phyloP scores from a whole-genome alignment of 345 rosid species.

The Eucalyptus sp. region DNA sequence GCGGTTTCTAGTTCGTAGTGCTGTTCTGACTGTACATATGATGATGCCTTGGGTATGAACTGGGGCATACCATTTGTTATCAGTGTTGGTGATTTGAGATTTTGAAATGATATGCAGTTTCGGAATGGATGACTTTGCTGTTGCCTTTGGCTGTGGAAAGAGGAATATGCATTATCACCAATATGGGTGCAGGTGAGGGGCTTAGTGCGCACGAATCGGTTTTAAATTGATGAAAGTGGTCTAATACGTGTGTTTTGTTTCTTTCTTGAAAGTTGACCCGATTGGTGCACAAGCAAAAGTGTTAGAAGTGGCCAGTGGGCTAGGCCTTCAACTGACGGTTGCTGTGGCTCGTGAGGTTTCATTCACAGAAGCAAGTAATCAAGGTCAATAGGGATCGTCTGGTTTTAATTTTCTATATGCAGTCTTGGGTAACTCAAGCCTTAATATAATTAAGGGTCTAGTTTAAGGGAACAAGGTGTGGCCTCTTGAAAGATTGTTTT shows the following conservation, averaged over 20 bases:
- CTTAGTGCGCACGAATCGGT: not conserved
- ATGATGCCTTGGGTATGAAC: not conserved
- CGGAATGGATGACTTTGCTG: conserved; percentile 77
- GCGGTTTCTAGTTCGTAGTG: not conserved
- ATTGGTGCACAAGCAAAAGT: conserved; percentile 66
- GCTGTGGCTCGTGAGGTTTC: conserved; percentile 70
- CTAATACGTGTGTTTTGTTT: not conserved
- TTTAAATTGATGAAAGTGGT: not conserved
- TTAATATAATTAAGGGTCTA: not conserved
- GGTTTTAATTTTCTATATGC: not conserved
- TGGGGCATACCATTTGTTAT: not conserved
- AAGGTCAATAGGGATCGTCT: not conserved
- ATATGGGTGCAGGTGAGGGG: conserved; percentile 88
- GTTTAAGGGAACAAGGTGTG: not conserved
- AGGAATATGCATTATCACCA: conserved; percentile 68
- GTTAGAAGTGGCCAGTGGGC: conserved; percentile 44
- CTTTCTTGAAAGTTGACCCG: conserved; percentile 50
- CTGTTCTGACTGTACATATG: not conserved
- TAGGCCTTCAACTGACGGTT: conserved; percentile 54
- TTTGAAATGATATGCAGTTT: conserved; percentile 22
- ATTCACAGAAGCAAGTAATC: conserved; percentile 21
- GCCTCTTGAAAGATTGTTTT: not conserved
- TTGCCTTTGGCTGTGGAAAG: conserved; percentile 69
- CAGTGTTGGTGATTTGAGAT: not conserved
- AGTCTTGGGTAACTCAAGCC: not conserved